Evolutionary conservation across 2,329 filamentous ascomycete species (phyloP), one percentile per base, ranked within the genome.

Genomic region (Neurospora sp.): DNA sequence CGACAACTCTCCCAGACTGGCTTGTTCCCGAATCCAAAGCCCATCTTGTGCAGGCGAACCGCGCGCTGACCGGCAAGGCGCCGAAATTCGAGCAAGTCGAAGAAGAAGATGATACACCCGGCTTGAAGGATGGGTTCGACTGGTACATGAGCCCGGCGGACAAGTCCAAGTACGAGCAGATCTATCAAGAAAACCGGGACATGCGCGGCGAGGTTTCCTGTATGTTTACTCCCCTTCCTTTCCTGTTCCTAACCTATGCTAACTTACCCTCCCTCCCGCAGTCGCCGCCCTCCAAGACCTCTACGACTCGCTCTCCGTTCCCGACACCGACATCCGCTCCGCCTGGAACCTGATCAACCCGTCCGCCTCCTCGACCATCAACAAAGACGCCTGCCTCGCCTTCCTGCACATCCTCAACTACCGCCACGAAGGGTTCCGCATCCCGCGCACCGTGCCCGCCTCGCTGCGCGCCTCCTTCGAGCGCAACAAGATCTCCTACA

Each of bases 271-370:
- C 9, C 15, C 69, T 38, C 7, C 23, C 68, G 43, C 78, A 90
- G 96, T 97, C 81, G 85, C 88, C 71, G 85, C 92, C 15, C 86
- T 98, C 68, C 86, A 92, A 76, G 91, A 92, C 69, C 88, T 98
- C 38, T 99, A 98, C 84, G 89, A 92, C 71, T 91, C 90, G 58
- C 88, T 92, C 75, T 91, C 90, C 74, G 87, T 91, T 6, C 89
- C 89, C 74, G 89, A 91, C 78, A 90, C 89, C 68, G 95, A 98
- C 78, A 86, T 97, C 74, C 89, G 93, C 75, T 96, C 91, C 19
- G 95, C 94, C 9, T 98, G 96, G 95, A 99, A 98, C 81, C 87
- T 99, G 19, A 92, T 98, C 77, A 99, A 99, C 83, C 96, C 95
- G 6, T 94, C 92, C 38, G 93, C 93, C 69, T 86, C 87, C 33